A percentile compares a stretch with the other conserved stretches of the same genome.
These are phyloP conservation scores for Domatiomyces catenatus DNA, from an alignment of 2,329 filamentous ascomycete genomes.

Conservation along the genomic window DNA sequence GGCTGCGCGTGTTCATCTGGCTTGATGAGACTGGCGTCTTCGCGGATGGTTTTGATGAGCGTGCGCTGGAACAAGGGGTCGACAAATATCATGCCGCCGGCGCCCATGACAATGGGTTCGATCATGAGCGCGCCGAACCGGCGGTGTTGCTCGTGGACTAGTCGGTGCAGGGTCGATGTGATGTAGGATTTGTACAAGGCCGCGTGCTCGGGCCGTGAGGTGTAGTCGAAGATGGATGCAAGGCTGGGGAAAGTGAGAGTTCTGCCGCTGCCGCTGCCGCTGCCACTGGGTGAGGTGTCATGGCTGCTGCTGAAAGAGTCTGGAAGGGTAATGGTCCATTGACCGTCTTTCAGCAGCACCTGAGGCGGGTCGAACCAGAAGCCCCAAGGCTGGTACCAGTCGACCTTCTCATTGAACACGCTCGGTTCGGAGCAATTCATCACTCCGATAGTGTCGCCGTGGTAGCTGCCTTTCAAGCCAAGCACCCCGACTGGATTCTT, in stretches of 20 bases:
- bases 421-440: constrained; percentile 75
- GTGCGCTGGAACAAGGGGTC: constrained; percentile 68
- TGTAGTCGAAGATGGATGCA: constrained; percentile 45
- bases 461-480: constrained; percentile 66
- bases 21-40: constrained; percentile 41
- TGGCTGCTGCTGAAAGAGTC: neutral
- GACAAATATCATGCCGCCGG: constrained; percentile 71
- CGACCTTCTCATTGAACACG: constrained; percentile 64
- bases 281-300: constrained; percentile 1
- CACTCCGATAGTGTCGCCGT: constrained; percentile 74
- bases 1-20: constrained; percentile 2
- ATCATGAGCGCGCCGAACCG: constrained; percentile 66
- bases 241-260: constrained; percentile 34
- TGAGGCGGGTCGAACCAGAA: constrained; percentile 69
- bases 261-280: neutral
- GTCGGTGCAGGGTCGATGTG: constrained; percentile 33
- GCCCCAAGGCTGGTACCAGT: constrained; percentile 69
- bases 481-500: constrained; percentile 49
- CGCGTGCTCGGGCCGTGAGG: constrained; percentile 33
- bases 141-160: constrained; percentile 40
- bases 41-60: constrained; percentile 52
- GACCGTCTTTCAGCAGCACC: constrained; percentile 49
- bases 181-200: constrained; percentile 48
- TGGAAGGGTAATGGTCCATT: constrained; percentile 36
- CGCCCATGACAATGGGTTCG: constrained; percentile 66